phyloP scores from a whole-genome alignment of 495 filamentous ascomycete genomes.

The Neurospora pannonica region DNA sequence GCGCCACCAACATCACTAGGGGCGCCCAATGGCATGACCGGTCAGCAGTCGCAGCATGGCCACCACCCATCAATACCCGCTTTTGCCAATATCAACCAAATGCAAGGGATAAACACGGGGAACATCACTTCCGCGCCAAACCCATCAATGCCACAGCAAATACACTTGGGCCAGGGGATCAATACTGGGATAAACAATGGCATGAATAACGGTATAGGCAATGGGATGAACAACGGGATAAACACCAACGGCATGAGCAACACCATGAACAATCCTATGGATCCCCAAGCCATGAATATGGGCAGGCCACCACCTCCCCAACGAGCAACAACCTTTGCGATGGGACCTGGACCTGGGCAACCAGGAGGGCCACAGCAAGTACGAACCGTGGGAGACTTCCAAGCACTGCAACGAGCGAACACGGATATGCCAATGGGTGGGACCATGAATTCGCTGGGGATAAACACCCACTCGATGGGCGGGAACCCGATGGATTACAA shows the following conservation, averaged over 20 bases:
- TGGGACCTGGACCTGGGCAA: conserved; percentile 7
- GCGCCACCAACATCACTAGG: conserved; percentile 19
- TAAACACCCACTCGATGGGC: conserved; percentile 15
- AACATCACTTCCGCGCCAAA: conserved; percentile 21
- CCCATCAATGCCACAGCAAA: conserved; percentile 15
- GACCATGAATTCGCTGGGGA: conserved; percentile 15
- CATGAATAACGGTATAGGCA: conserved; percentile 13
- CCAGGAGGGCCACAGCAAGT: conserved; percentile 17
- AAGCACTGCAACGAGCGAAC: conserved; percentile 34
- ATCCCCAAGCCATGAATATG: conserved; percentile 24
- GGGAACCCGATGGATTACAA: conserved; percentile 25
- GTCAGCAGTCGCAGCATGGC: conserved; percentile 23
- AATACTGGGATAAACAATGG: conserved; percentile 19
- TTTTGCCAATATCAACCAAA: conserved; percentile 23
- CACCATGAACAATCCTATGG: not conserved
- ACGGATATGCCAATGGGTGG: conserved; percentile 29
- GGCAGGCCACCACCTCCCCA: conserved; percentile 27
- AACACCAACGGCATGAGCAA: conserved; percentile 20
- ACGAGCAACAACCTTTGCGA: conserved; percentile 31
- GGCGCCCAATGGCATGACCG: conserved; percentile 21
- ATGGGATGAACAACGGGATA: not conserved
- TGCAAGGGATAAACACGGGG: conserved; percentile 24
- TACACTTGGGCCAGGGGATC: conserved; percentile 26
- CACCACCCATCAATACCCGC: conserved; percentile 24
- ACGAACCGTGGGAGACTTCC: conserved; percentile 39